Evolutionary conservation across 2,329 filamentous ascomycete species (phyloP).

Genomic region (Fusarium succisae): DNA sequence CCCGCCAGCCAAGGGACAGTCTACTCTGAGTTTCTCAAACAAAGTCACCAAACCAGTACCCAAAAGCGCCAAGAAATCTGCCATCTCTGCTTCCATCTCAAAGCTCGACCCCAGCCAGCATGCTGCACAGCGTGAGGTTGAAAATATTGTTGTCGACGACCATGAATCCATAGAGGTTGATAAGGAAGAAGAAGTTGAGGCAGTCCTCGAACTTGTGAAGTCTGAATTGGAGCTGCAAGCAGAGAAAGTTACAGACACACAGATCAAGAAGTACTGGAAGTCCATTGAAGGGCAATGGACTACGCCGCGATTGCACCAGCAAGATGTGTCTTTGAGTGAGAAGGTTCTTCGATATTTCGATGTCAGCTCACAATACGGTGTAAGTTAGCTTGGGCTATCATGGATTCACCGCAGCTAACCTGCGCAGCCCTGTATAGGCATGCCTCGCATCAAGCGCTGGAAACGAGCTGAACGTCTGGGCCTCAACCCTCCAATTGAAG

Average conservation of each 20-base stretch:
- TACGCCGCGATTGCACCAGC: conserved; percentile 80
- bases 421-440: conserved; percentile 81
- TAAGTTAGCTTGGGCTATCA: conserved; percentile 62
- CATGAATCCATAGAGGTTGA: conserved; percentile 34
- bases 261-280: conserved; percentile 82
- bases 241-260: conserved; percentile 69
- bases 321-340: conserved; percentile 76
- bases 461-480: conserved; percentile 83
- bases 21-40: conserved; percentile 65
- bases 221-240: conserved; percentile 66
- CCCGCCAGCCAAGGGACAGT: conserved; percentile 57
- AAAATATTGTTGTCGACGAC: conserved; percentile 29
- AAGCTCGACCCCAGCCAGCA: conserved; percentile 47
- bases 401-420: not conserved
- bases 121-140: conserved; percentile 28
- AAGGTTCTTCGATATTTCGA: conserved; percentile 94
- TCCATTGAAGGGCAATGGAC: conserved; percentile 73
- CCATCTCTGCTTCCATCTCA: conserved; percentile 47
- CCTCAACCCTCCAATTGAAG: conserved; percentile 88
- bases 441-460: conserved; percentile 85
- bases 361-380: conserved; percentile 88
- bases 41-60: conserved; percentile 64
- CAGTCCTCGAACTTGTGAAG: conserved; percentile 51
- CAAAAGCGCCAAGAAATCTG: conserved; percentile 58
- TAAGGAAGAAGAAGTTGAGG: conserved; percentile 33